Conservation (phyloP, 1,139 yeast species). For the Blastobotrys proliferans region DNA sequence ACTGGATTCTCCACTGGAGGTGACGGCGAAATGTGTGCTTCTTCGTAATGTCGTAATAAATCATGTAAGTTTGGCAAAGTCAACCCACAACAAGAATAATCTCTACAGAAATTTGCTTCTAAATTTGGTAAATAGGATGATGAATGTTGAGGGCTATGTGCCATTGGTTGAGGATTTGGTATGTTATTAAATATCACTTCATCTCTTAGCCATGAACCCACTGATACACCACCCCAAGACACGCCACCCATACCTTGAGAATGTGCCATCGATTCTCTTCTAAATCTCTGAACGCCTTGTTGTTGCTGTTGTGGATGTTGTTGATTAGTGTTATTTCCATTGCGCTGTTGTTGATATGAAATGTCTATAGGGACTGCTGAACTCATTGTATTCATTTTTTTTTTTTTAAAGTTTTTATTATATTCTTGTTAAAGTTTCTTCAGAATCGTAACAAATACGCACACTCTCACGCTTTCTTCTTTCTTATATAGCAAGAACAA, state of each 20-base stretch:
- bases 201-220: constrained; percentile 94
- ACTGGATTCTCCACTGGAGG: constrained; percentile 48
- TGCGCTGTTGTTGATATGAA: constrained; percentile 28
- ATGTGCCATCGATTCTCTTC: constrained; percentile 90
- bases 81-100: constrained; percentile 94
- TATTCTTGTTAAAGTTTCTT: too few species aligned
- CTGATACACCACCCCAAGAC: constrained; percentile 95
- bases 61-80: constrained; percentile 90
- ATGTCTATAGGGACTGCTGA: constrained; percentile 43
- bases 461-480: too few species aligned
- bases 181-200: constrained; percentile 44
- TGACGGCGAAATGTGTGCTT: constrained; percentile 80
- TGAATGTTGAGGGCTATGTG: constrained; percentile 51
- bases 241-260: constrained; percentile 98
- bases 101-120: constrained; percentile 95
- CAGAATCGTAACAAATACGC: too few species aligned
- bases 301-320: constrained; percentile 1
- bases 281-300: constrained; percentile 33
- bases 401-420: too few species aligned
- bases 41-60: constrained; percentile 89
- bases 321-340: not conserved
- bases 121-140: constrained; percentile 83
- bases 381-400: constrained; percentile 26
- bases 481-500: too few species aligned
- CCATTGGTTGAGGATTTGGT: constrained; percentile 21